phyloP scores from a whole-genome alignment of 2,329 filamentous ascomycete genomes.

The Epichloe gansuensis region DNA sequence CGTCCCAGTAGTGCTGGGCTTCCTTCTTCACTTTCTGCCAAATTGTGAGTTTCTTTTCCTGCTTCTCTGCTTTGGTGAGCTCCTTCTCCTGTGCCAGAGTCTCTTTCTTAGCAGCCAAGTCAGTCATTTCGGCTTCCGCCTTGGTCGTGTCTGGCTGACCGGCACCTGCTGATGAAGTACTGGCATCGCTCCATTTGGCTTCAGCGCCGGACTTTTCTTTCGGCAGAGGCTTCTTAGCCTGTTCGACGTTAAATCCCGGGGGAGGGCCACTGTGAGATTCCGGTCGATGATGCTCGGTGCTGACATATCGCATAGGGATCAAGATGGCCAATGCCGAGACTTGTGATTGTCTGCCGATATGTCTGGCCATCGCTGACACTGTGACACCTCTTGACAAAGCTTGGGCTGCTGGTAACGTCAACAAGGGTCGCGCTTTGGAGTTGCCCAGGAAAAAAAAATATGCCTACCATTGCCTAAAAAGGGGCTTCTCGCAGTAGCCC shows the following conservation, averaged over 20 bases:
- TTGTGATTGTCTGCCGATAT: constrained; percentile 32
- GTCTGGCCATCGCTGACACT: constrained; percentile 33
- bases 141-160: constrained; percentile 23
- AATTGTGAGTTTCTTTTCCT: constrained; percentile 75
- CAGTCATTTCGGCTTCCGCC: constrained; percentile 37
- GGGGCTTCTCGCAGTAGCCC: constrained; percentile 40
- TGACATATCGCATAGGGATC: constrained; percentile 41
- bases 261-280: constrained; percentile 52
- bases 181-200: constrained; percentile 15
- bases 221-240: constrained; percentile 72
- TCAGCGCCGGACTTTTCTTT: constrained; percentile 33
- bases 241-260: constrained; percentile 79
- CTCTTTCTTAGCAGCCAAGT: constrained; percentile 52
- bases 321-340: constrained; percentile 42
- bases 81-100: constrained; percentile 49
- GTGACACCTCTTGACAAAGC: constrained; percentile 33
- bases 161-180: constrained; percentile 17
- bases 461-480: constrained; percentile 35
- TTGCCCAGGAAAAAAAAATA: constrained; percentile 1
- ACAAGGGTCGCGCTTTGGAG: background rate
- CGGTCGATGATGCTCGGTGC: constrained; percentile 45
- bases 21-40: constrained; percentile 95
- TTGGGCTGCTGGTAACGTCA: constrained; percentile 24
- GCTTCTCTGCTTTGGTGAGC: constrained; percentile 42
- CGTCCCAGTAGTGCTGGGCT: constrained; percentile 91